A percentile compares a stretch with the other conserved stretches of the same genome.
phyloP scores from a whole-genome alignment of 257 asterid species.

The Datura wrightii region DNA sequence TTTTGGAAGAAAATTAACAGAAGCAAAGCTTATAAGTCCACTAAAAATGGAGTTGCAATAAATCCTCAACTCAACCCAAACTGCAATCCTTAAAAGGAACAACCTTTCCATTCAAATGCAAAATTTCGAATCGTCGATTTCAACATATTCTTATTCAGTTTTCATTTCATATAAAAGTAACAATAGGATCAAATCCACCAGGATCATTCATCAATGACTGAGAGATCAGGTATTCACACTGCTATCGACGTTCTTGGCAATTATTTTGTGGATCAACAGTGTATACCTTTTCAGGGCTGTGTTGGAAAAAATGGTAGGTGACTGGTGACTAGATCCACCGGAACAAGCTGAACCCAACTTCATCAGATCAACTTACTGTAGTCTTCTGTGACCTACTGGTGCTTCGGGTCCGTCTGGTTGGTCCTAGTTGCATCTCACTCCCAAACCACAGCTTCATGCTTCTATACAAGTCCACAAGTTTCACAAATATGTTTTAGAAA shows the following conservation, averaged over 20 bases:
- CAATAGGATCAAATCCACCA: background rate
- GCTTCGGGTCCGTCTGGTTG: background rate
- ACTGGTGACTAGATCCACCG: background rate
- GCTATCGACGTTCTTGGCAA: background rate
- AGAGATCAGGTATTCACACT: background rate
- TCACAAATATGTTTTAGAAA: background rate
- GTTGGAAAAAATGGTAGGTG: background rate
- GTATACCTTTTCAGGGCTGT: background rate
- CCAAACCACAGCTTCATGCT: constrained; percentile 28
- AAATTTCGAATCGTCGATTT: background rate
- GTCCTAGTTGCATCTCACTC: background rate
- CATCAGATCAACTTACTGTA: background rate
- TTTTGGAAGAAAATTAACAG: background rate
- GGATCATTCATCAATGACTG: constrained; percentile 2
- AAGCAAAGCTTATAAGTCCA: background rate
- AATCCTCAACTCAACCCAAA: background rate
- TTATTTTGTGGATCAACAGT: background rate
- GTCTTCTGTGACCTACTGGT: background rate
- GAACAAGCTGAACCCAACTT: background rate
- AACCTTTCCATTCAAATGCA: background rate
- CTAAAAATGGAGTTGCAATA: background rate
- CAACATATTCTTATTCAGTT: background rate
- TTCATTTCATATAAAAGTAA: background rate
- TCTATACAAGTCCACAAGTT: background rate
- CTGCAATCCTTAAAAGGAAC: background rate